A percentile compares a stretch with the other conserved stretches of the same genome.
phyloP scores from a whole-genome alignment of 345 rosid genomes.

The Conringia planisiliqua region DNA sequence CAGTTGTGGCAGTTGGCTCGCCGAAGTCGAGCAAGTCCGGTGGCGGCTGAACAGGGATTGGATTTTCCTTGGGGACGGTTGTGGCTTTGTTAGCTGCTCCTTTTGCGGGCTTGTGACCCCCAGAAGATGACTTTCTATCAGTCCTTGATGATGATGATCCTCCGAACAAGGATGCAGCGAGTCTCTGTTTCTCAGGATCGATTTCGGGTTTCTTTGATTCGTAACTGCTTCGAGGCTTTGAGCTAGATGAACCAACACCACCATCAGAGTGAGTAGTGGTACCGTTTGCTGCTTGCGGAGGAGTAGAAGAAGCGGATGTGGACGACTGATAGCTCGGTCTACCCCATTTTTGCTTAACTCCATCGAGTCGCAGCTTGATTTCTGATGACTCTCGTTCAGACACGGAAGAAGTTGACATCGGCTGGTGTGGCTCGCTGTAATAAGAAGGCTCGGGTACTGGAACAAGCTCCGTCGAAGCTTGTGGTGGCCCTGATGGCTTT shows the following conservation, averaged over 20 bases:
- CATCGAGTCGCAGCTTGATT: constrained; percentile 86
- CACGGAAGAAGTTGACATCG: constrained; percentile 41
- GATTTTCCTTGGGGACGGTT: constrained; percentile 39
- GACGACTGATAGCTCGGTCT: constrained; percentile 54
- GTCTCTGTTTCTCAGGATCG: constrained; percentile 86
- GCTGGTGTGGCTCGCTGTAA: constrained; percentile 49
- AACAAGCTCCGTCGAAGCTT: constrained; percentile 61
- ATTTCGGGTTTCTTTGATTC: constrained; percentile 70
- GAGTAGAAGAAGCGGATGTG: constrained; percentile 49
- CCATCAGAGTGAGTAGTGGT: constrained; percentile 41
- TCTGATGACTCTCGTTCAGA: constrained; percentile 57
- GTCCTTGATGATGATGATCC: constrained; percentile 53
- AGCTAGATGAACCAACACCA: constrained; percentile 37
- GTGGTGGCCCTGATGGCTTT: constrained; percentile 49
- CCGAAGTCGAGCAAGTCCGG: constrained; percentile 93
- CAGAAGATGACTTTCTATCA: constrained; percentile 56
- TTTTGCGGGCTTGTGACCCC: constrained; percentile 51
- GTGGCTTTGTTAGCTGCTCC: constrained; percentile 39
- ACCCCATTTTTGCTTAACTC: constrained; percentile 97
- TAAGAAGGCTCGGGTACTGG: constrained; percentile 67
- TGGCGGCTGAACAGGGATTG: constrained; percentile 52
- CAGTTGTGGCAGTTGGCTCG: constrained; percentile 46
- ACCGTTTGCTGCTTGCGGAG: constrained; percentile 50
- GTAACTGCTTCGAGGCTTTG: constrained; percentile 49
- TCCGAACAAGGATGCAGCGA: constrained; percentile 96